Conservation (phyloP, 768 basidiomycete genomes). For the Scleroderma bovista region DNA sequence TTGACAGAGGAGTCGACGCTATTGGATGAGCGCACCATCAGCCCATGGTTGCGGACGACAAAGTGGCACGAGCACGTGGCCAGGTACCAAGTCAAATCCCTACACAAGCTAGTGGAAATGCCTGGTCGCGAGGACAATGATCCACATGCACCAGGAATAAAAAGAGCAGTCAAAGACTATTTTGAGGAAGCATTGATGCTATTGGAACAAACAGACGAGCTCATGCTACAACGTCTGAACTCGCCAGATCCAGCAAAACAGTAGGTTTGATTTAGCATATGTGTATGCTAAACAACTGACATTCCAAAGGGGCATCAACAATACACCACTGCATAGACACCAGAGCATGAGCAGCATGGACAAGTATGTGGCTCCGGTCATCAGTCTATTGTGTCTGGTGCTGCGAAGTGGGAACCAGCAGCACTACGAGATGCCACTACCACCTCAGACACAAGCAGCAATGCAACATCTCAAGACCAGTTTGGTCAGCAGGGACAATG, state of each 20-base stretch:
- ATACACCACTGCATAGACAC: conserved; percentile 19
- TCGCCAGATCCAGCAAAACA: conserved; percentile 5
- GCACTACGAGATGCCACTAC: too few species aligned
- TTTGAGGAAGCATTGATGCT: neutral
- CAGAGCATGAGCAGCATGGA: conserved; percentile 6
- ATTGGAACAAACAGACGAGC: conserved; percentile 1
- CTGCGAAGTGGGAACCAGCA: too few species aligned
- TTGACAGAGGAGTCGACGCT: too few species aligned
- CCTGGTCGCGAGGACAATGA: neutral
- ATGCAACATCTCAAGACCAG: too few species aligned
- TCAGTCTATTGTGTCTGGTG: too few species aligned
- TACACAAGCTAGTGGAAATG: neutral
- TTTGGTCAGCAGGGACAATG: neutral
- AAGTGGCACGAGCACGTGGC: conserved; percentile 4
- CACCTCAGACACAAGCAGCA: too few species aligned
- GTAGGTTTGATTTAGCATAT: too few species aligned
- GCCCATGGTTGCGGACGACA: conserved; percentile 4
- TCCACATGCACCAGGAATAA: neutral
- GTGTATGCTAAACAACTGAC: too few species aligned
- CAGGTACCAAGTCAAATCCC: neutral
- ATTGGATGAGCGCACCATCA: conserved; percentile 1
- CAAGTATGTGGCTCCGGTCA: conserved; percentile 10
- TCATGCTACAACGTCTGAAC: conserved; percentile 5
- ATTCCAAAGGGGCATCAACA: conserved; percentile 21
- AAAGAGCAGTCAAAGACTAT: neutral